Conservation (phyloP, 306 rosid species). For the Rubus parviflorus region DNA sequence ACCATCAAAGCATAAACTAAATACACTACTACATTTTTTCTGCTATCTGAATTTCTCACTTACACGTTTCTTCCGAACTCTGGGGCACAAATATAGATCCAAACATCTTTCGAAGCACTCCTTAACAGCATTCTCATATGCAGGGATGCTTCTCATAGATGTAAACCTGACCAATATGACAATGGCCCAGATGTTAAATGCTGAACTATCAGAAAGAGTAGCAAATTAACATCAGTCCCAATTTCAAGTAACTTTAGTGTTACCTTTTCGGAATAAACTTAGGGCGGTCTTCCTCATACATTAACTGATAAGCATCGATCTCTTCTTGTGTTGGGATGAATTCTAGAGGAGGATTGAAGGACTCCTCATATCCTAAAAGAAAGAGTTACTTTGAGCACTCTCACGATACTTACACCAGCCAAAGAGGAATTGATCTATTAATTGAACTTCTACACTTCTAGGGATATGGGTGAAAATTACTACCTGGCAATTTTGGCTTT, state of each 20-base stretch:
- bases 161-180: conserved; percentile 52
- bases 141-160: conserved; percentile 82
- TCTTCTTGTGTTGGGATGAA: conserved; percentile 96
- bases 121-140: conserved; percentile 77
- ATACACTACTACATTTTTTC: conserved; percentile 10
- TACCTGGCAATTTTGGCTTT: conserved; percentile 88
- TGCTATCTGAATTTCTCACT: conserved; percentile 36
- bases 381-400: not conserved
- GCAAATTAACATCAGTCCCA: not conserved
- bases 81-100: conserved; percentile 88
- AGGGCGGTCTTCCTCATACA: conserved; percentile 92
- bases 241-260: not conserved
- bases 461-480: conserved; percentile 6
- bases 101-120: conserved; percentile 83
- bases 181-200: conserved; percentile 14
- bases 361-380: conserved; percentile 81
- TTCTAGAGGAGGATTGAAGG: conserved; percentile 90
- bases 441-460: conserved; percentile 13
- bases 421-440: conserved; percentile 5
- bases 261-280: conserved; percentile 86
- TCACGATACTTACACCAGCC: conserved; percentile 5
- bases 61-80: conserved; percentile 86
- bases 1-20: not conserved
- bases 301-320: conserved; percentile 72
- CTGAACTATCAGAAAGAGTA: conserved; percentile 10